phyloP scores from a whole-genome alignment of 225 moss, liverwort and hornwort genomes.

The Physcomitrellopsis africana region DNA sequence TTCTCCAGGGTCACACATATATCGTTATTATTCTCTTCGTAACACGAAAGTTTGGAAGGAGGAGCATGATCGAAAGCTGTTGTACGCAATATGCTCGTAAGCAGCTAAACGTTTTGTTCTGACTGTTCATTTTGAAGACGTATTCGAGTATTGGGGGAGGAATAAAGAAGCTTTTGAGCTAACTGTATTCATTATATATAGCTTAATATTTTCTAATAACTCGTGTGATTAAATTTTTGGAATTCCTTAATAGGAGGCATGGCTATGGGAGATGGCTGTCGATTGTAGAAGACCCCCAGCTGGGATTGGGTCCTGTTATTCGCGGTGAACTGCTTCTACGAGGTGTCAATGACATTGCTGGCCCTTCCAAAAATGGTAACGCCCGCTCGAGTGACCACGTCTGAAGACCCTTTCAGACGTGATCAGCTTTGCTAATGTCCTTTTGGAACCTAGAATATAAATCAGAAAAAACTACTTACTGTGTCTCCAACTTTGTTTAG shows the following conservation, averaged over 20 bases:
- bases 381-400: constrained; percentile 47
- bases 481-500: constrained; percentile 7
- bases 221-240: background rate
- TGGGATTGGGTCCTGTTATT: constrained; percentile 72
- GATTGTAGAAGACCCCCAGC: constrained; percentile 75
- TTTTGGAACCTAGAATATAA: background rate
- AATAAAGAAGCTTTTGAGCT: background rate
- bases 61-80: constrained; percentile 80
- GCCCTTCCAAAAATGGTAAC: constrained; percentile 50
- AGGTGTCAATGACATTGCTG: constrained; percentile 43
- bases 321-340: constrained; percentile 75
- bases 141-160: background rate
- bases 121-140: background rate
- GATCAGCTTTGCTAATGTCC: constrained; percentile 30
- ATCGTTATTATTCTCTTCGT: constrained; percentile 73
- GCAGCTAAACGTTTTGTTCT: background rate
- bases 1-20: constrained; percentile 67
- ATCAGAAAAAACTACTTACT: background rate
- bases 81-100: constrained; percentile 77
- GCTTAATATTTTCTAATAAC: background rate
- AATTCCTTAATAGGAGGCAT: constrained; percentile 42
- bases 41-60: constrained; percentile 93
- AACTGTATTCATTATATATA: background rate
- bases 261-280: constrained; percentile 88
- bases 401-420: constrained; percentile 43